Percentiles rank a stretch among this genome's conserved stretches.
Evolutionary conservation across 2,329 filamentous ascomycete genomes (phyloP).

Genomic region (Alternaria arbusti): DNA sequence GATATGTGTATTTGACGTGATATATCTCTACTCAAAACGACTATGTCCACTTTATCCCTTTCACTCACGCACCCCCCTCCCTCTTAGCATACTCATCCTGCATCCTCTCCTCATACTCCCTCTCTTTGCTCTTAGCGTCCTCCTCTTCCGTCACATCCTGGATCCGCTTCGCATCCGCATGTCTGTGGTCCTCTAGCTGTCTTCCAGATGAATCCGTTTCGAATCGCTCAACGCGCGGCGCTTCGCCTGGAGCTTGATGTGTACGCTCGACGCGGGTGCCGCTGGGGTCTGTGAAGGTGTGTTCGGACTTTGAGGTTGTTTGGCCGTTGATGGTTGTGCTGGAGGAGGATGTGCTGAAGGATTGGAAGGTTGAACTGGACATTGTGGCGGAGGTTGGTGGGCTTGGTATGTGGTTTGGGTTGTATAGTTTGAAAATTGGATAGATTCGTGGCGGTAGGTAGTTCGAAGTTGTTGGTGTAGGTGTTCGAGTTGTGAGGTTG

Average conservation of each 20-base stretch:
- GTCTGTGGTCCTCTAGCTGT: slow-evolving; percentile 17
- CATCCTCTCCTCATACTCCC: slow-evolving; percentile 50
- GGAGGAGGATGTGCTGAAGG: slow-evolving; percentile 32
- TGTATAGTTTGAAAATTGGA: background rate
- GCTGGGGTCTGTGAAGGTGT: slow-evolving; percentile 32
- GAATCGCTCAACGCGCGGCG: slow-evolving; percentile 31
- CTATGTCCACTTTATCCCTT: background rate
- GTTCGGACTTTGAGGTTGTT: slow-evolving; percentile 33
- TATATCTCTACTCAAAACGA: background rate
- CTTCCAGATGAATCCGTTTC: slow-evolving; percentile 31
- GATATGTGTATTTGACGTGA: background rate
- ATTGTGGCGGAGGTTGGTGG: slow-evolving; percentile 7
- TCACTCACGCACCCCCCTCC: slow-evolving; percentile 49
- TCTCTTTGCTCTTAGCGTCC: slow-evolving; percentile 42
- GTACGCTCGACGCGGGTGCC: slow-evolving; percentile 38
- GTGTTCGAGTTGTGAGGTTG: no score
- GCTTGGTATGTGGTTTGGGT: background rate
- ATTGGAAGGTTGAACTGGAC: slow-evolving; percentile 32
- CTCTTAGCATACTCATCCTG: slow-evolving; percentile 55
- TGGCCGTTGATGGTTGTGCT: slow-evolving; percentile 37
- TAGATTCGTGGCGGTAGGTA: background rate
- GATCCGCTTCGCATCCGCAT: slow-evolving; percentile 24
- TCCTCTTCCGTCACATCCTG: slow-evolving; percentile 44
- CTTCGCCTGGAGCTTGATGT: slow-evolving; percentile 35
- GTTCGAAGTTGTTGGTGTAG: background rate